phyloP scores from a whole-genome alignment of 306 rosid species.

The Calophaca sinica region DNA sequence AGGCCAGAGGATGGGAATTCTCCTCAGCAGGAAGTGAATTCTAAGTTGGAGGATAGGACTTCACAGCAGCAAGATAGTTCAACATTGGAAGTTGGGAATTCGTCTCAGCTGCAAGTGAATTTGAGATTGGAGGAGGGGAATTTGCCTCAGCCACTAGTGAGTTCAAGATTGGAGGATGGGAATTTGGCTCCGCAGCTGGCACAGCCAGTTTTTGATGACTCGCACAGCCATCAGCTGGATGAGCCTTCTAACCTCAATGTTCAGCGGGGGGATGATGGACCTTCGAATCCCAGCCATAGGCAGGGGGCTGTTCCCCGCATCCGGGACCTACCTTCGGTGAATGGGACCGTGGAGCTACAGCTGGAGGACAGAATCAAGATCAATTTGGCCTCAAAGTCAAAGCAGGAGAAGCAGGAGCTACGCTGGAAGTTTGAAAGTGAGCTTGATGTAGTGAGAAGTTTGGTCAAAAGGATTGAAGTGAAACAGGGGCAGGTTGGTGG shows the following conservation, averaged over 20 bases:
- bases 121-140: slow-evolving; percentile 30
- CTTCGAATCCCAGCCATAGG: slow-evolving; percentile 18
- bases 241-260: slow-evolving; percentile 41
- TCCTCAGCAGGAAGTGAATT: neutral
- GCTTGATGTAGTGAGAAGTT: slow-evolving; percentile 67
- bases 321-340: slow-evolving; percentile 54
- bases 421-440: slow-evolving; percentile 74
- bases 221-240: slow-evolving; percentile 42
- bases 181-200: slow-evolving; percentile 5
- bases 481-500: slow-evolving; percentile 74
- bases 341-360: slow-evolving; percentile 49
- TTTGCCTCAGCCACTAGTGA: slow-evolving; percentile 32
- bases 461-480: slow-evolving; percentile 78
- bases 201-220: slow-evolving; percentile 55
- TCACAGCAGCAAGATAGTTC: slow-evolving; percentile 9
- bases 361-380: slow-evolving; percentile 54
- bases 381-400: slow-evolving; percentile 57
- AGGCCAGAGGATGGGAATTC: neutral
- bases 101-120: neutral
- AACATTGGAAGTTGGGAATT: slow-evolving; percentile 24
- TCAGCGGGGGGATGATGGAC: slow-evolving; percentile 33
- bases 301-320: slow-evolving; percentile 36
- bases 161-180: slow-evolving; percentile 27
- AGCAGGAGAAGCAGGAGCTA: slow-evolving; percentile 66
- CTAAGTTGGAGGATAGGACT: neutral